Conservation (phyloP, 306 rosid species). For the Rosa lucieae region DNA sequence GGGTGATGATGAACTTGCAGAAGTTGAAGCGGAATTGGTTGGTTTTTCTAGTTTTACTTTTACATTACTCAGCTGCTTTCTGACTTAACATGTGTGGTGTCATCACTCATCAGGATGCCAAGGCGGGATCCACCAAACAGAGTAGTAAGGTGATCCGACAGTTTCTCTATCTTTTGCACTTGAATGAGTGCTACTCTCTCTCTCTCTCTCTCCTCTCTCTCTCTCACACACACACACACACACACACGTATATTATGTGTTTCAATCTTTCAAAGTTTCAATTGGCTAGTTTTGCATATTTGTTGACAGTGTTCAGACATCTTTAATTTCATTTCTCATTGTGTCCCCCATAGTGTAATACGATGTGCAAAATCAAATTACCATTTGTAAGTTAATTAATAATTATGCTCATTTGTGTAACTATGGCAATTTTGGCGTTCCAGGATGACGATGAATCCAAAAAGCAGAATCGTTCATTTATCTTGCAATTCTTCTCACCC, state of each 20-base stretch:
- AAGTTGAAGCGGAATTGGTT: conserved; percentile 93
- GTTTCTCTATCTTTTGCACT: background rate
- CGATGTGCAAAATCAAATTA: background rate
- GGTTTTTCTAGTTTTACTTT: conserved; percentile 23
- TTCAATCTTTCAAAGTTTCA: background rate
- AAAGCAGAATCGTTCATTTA: conserved; percentile 56
- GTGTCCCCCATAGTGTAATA: background rate
- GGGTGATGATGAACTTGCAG: conserved; percentile 84
- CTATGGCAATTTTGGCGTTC: conserved; percentile 2
- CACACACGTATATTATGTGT: background rate
- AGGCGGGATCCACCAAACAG: conserved; percentile 45
- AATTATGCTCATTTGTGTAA: background rate
- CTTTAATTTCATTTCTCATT: background rate
- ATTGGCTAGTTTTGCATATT: background rate
- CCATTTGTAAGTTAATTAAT: background rate
- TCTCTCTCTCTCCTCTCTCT: background rate
- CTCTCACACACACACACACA: background rate
- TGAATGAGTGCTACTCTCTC: background rate
- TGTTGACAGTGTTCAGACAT: conserved; percentile 2
- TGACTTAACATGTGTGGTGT: conserved; percentile 27
- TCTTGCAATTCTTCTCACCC: conserved; percentile 76
- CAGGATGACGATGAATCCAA: conserved; percentile 71
- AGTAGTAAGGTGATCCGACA: conserved; percentile 54
- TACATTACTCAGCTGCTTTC: conserved; percentile 18
- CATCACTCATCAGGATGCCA: conserved; percentile 29